phyloP scores from a whole-genome alignment of 371 early-diverging fungal species.

The Mucor sp. region DNA sequence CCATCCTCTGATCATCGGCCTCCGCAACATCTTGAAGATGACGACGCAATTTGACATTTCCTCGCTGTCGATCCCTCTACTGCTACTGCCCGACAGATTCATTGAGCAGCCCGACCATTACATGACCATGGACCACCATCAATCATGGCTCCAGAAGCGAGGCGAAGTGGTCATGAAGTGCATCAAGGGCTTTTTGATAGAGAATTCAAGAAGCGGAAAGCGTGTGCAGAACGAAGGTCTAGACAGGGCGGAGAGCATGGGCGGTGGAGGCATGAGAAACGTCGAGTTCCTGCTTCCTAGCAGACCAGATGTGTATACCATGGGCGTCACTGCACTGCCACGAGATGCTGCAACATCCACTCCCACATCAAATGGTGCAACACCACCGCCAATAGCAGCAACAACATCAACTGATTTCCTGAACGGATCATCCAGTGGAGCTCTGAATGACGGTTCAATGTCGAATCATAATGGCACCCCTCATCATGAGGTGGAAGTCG shows the following conservation, averaged over 20 bases:
- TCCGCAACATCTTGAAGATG: slow-evolving; percentile 65
- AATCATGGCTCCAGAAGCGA: slow-evolving; percentile 47
- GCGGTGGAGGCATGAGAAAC: slow-evolving; percentile 39
- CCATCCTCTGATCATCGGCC: slow-evolving; percentile 60
- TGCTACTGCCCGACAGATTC: slow-evolving; percentile 64
- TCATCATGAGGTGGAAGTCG: slow-evolving; percentile 34
- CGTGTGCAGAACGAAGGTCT: slow-evolving; percentile 31
- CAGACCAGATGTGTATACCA: slow-evolving; percentile 24
- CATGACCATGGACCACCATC: slow-evolving; percentile 14
- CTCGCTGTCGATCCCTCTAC: slow-evolving; percentile 65
- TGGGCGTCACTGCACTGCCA: neutral
- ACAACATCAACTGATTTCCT: neutral
- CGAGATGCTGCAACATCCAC: neutral
- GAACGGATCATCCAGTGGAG: neutral
- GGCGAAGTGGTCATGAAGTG: slow-evolving; percentile 65
- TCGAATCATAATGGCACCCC: neutral
- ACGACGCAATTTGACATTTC: slow-evolving; percentile 72
- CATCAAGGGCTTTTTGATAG: slow-evolving; percentile 65
- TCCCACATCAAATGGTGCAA: neutral
- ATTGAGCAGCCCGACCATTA: slow-evolving; percentile 40
- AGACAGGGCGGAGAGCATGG: slow-evolving; percentile 38
- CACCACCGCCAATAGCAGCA: neutral
- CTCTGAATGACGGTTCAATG: neutral
- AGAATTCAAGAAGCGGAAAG: slow-evolving; percentile 51
- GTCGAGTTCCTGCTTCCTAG: slow-evolving; percentile 50